Conservation (phyloP, 2,329 filamentous ascomycete genomes). For the Lomentospora prolificans region DNA sequence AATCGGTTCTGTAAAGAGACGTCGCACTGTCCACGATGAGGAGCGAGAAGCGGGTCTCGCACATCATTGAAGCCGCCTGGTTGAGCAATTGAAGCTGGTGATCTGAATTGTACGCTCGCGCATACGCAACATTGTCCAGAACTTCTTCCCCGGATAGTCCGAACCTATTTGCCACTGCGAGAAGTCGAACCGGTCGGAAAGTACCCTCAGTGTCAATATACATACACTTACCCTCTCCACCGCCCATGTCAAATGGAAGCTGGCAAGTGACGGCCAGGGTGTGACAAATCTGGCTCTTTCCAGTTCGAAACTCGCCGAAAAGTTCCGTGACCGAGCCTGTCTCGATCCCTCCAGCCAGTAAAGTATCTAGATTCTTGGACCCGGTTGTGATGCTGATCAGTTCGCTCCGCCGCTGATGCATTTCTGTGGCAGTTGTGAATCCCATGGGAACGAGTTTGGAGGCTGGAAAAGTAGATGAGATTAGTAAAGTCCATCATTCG, state of each 20-base stretch:
- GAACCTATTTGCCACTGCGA: conserved; percentile 88
- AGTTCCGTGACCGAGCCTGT: conserved; percentile 97
- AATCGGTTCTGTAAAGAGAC: conserved; percentile 90
- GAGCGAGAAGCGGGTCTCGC: conserved; percentile 92
- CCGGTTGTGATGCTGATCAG: conserved; percentile 97
- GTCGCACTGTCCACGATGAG: conserved; percentile 95
- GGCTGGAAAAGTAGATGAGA: conserved; percentile 49
- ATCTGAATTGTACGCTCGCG: conserved; percentile 95
- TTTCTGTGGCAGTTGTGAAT: conserved; percentile 97
- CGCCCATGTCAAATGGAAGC: conserved; percentile 96
- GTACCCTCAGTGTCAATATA: conserved; percentile 99
- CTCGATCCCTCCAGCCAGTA: conserved; percentile 89
- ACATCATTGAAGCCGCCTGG: conserved; percentile 98
- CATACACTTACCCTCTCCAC: conserved; percentile 93
- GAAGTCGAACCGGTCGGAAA: conserved; percentile 81
- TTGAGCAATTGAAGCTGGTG: conserved; percentile 93
- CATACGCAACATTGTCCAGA: conserved; percentile 95
- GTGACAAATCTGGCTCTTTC: conserved; percentile 97
- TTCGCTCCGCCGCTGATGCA: conserved; percentile 94
- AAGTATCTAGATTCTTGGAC: conserved; percentile 91
- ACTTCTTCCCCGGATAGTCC: conserved; percentile 95
- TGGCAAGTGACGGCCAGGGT: conserved; percentile 98
- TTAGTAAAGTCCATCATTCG: conserved; percentile 9
- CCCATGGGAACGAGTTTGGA: conserved; percentile 97
- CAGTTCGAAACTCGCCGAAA: conserved; percentile 95